Conservation (phyloP, 176 grass and related monocot species). For the Pontederia paniculata region DNA sequence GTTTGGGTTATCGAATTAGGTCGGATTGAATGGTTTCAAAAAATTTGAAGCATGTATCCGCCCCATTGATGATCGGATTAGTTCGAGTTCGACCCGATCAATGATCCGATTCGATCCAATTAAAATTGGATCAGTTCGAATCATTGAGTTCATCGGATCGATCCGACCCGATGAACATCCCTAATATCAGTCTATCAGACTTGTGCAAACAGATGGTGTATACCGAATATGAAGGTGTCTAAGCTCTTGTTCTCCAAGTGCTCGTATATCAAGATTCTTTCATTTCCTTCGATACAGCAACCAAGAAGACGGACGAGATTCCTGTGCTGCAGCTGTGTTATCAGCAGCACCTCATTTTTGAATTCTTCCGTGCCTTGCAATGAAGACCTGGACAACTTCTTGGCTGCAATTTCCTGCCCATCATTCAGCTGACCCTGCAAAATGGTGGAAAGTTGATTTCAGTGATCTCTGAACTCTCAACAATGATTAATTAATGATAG, state of each 20-base stretch:
- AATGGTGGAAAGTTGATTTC: no score
- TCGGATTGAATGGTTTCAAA: no score
- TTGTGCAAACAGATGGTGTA: not conserved
- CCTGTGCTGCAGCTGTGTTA: conserved; percentile 49
- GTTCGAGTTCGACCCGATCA: no score
- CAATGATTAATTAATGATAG: no score
- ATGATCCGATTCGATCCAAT: no score
- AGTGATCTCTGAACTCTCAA: no score
- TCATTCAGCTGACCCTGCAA: conserved; percentile 23
- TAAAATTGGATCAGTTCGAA: no score
- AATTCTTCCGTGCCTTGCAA: conserved; percentile 37
- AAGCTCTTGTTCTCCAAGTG: conserved; percentile 56
- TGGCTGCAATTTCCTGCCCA: conserved; percentile 48
- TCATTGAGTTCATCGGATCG: no score
- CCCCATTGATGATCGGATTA: no score
- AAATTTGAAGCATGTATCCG: no score
- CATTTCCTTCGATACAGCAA: conserved; percentile 32
- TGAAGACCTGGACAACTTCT: conserved; percentile 30
- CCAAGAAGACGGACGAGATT: conserved; percentile 54
- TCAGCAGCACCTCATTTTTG: conserved; percentile 46
- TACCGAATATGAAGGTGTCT: conserved; percentile 54
- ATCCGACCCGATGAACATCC: no score
- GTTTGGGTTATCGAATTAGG: no score
- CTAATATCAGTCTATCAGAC: not conserved
- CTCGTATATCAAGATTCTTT: conserved; percentile 40